Percentiles rank a stretch among this genome's conserved stretches.
Evolutionary conservation across 108 stramenopile species (phyloP).

Genomic region (Skeletonema costatum): DNA sequence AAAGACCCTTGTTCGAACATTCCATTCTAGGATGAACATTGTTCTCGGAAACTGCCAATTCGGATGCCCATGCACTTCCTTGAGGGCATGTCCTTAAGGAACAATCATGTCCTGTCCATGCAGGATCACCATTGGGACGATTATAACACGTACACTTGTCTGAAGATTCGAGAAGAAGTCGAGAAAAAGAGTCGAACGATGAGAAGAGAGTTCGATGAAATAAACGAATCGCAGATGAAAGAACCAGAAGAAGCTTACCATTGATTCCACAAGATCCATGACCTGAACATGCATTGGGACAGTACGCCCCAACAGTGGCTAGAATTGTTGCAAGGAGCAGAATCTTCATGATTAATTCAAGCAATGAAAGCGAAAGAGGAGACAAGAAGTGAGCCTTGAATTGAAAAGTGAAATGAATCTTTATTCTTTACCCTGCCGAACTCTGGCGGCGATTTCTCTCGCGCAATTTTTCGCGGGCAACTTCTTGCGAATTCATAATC

Average conservation of each 20-base stretch:
- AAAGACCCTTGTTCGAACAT: slow-evolving; percentile 84
- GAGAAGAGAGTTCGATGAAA: not conserved
- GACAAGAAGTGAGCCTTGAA: too few relatives aligned
- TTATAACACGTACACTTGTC: slow-evolving; percentile 72
- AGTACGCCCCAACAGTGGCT: slow-evolving; percentile 34
- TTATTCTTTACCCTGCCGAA: too few relatives aligned
- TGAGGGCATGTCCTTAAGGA: slow-evolving; percentile 74
- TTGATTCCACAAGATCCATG: slow-evolving; percentile 67
- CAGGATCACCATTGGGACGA: slow-evolving; percentile 69
- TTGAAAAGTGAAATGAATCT: too few relatives aligned
- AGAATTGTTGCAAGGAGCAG: slow-evolving; percentile 33
- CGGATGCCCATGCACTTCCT: slow-evolving; percentile 64
- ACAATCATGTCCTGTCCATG: slow-evolving; percentile 81
- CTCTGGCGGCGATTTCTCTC: too few relatives aligned
- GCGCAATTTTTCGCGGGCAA: too few relatives aligned
- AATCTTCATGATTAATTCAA: not conserved
- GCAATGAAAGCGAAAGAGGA: not conserved
- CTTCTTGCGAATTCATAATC: too few relatives aligned
- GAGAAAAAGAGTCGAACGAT: not conserved
- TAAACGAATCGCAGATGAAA: not conserved
- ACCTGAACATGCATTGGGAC: slow-evolving; percentile 65
- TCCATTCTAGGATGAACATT: slow-evolving; percentile 65
- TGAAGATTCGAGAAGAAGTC: not conserved
- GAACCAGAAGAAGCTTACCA: slow-evolving; percentile 17
- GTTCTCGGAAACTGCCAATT: slow-evolving; percentile 40